These are phyloP conservation scores for Myxozyma neotropica DNA, from an alignment of 805 yeast species.

Conservation along the genomic window DNA sequence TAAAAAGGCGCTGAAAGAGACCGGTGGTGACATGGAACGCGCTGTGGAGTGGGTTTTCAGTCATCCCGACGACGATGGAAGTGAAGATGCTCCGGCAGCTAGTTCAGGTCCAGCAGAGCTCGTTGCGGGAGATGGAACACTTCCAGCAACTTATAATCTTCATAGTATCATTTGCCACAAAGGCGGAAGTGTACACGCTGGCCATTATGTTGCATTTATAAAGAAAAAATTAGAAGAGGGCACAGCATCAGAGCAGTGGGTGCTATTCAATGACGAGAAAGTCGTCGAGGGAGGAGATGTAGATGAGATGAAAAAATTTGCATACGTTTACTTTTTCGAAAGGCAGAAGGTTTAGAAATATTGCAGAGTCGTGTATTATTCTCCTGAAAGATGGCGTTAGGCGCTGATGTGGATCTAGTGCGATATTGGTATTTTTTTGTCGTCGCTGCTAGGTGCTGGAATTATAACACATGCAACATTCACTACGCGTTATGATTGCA, in stretches of 20 bases:
- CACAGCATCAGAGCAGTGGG: slow-evolving; percentile 58
- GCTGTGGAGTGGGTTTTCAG: slow-evolving; percentile 91
- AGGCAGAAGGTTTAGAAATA: slow-evolving; percentile 26
- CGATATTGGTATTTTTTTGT: too few species aligned
- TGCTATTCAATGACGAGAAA: slow-evolving; percentile 85
- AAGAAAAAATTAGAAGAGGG: slow-evolving; percentile 45
- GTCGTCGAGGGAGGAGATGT: slow-evolving; percentile 56
- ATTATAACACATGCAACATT: too few species aligned
- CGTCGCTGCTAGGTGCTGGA: too few species aligned
- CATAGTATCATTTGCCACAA: slow-evolving; percentile 81
- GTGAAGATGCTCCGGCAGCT: slow-evolving; percentile 34
- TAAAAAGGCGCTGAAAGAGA: slow-evolving; percentile 68
- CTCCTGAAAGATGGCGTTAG: background rate
- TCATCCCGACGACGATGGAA: slow-evolving; percentile 61
- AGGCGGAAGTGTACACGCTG: slow-evolving; percentile 86
- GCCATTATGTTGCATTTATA: slow-evolving; percentile 85
- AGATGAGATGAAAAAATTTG: slow-evolving; percentile 52
- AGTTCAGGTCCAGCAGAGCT: slow-evolving; percentile 19
- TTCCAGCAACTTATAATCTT: slow-evolving; percentile 51
- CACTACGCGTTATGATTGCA: too few species aligned
- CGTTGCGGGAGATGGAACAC: slow-evolving; percentile 31
- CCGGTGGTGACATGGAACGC: slow-evolving; percentile 61
- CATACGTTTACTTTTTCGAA: slow-evolving; percentile 51
- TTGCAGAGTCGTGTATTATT: background rate
- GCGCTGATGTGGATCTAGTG: too few species aligned